These are phyloP conservation scores for Lyophyllum atratum DNA, from an alignment of 768 basidiomycete genomes.

Conservation along the genomic window DNA sequence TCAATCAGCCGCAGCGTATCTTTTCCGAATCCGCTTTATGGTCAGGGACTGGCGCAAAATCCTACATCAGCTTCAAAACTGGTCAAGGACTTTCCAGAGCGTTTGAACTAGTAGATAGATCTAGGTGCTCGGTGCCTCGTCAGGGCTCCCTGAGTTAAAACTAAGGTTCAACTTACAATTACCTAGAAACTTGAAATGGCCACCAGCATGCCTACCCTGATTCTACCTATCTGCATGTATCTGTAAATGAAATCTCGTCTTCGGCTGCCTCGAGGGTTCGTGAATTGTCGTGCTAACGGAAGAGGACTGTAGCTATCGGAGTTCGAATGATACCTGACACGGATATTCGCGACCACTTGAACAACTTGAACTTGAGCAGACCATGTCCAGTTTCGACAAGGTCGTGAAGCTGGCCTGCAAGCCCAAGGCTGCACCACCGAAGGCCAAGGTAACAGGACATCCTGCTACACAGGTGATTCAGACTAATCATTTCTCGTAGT, in stretches of 20 bases:
- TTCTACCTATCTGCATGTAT: background rate
- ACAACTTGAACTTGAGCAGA: conserved; percentile 9
- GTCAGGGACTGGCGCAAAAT: no score
- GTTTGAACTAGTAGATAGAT: no score
- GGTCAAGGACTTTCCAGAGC: no score
- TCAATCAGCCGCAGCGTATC: no score
- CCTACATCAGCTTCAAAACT: no score
- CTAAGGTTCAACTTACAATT: no score
- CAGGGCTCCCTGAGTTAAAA: no score
- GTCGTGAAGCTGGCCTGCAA: conserved; percentile 96
- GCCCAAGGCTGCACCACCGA: conserved; percentile 94
- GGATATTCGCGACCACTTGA: conserved; percentile 17
- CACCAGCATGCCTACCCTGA: no score
- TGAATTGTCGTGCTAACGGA: background rate
- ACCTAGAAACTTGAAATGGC: no score
- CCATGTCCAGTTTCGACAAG: conserved; percentile 85
- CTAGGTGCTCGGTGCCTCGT: no score
- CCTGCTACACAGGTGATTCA: conserved; percentile 6
- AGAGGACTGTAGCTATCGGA: conserved; percentile 10
- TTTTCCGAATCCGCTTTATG: no score
- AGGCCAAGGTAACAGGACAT: conserved; percentile 71
- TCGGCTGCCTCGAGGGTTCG: no score
- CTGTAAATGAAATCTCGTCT: background rate
- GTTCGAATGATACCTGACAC: conserved; percentile 17
- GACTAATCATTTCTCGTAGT: conserved; percentile 47